Evolutionary conservation across 2,329 filamentous ascomycete species (phyloP).

Genomic region (Colletotrichum sp.): DNA sequence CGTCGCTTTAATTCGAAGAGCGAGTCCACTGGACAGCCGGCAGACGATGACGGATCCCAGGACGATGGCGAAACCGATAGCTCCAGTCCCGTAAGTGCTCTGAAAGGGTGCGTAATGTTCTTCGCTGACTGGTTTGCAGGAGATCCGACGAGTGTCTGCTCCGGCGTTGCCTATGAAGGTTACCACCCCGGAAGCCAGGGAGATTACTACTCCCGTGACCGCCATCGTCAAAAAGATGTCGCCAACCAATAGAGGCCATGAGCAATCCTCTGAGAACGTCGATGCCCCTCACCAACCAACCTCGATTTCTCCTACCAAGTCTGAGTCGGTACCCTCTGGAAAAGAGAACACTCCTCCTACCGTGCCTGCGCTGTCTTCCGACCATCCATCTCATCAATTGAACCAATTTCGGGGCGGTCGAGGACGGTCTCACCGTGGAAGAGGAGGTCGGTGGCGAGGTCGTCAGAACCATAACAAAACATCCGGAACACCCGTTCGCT

Average conservation of each 20-base stretch:
- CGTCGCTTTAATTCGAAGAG: conserved; percentile 14
- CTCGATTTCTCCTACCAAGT: neutral
- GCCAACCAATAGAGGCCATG: neutral
- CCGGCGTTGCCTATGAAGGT: neutral
- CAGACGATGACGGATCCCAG: neutral
- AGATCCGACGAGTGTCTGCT: neutral
- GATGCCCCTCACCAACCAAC: neutral
- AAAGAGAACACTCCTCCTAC: neutral
- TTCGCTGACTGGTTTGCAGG: neutral
- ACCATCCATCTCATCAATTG: neutral
- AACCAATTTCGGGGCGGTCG: neutral
- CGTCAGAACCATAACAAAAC: neutral
- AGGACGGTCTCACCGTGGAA: neutral
- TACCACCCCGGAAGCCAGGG: neutral
- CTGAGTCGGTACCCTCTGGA: neutral
- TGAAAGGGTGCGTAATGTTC: neutral
- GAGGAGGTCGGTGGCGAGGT: conserved; percentile 2
- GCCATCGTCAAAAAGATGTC: neutral
- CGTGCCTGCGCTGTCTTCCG: neutral
- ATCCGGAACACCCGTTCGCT: neutral
- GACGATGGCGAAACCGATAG: neutral
- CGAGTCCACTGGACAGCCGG: neutral
- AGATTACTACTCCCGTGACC: neutral
- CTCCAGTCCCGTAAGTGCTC: neutral
- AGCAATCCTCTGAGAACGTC: neutral